Percentiles rank a stretch among this genome's conserved stretches.
Conservation (phyloP, 2,329 filamentous ascomycete species). For the Aspergillus udagawae region DNA sequence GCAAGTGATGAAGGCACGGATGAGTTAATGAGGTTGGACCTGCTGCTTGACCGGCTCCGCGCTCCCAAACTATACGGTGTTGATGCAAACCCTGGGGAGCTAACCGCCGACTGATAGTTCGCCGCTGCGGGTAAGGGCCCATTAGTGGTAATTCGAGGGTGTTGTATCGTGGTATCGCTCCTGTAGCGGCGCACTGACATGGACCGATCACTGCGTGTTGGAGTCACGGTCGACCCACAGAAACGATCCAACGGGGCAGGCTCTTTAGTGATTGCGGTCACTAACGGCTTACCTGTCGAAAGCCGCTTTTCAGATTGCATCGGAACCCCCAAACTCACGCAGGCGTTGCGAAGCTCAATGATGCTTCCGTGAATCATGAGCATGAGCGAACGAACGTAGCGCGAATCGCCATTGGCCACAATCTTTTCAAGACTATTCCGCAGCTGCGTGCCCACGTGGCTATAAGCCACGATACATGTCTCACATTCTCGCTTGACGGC, state of each 20-base stretch:
- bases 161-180: conserved; percentile 50
- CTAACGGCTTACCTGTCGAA: conserved; percentile 23
- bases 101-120: conserved; percentile 22
- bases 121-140: conserved; percentile 30
- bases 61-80: conserved; percentile 31
- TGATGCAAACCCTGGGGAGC: conserved; percentile 28
- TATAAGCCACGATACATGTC: conserved; percentile 49
- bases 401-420: conserved; percentile 52
- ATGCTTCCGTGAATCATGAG: conserved; percentile 56
- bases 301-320: conserved; percentile 27
- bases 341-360: conserved; percentile 58
- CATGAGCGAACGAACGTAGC: conserved; percentile 56
- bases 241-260: conserved; percentile 25
- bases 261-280: conserved; percentile 29
- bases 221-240: conserved; percentile 35
- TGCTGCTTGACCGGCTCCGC: conserved; percentile 47
- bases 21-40: conserved; percentile 50
- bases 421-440: conserved; percentile 48
- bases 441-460: conserved; percentile 47
- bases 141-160: conserved; percentile 32
- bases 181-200: conserved; percentile 44
- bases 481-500: conserved; percentile 45
- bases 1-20: conserved; percentile 46
- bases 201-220: conserved; percentile 44
- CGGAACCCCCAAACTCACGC: conserved; percentile 47